Evolutionary conservation across 2,329 filamentous ascomycete genomes (phyloP).

Genomic region (Rhytidhysteron rufulum): DNA sequence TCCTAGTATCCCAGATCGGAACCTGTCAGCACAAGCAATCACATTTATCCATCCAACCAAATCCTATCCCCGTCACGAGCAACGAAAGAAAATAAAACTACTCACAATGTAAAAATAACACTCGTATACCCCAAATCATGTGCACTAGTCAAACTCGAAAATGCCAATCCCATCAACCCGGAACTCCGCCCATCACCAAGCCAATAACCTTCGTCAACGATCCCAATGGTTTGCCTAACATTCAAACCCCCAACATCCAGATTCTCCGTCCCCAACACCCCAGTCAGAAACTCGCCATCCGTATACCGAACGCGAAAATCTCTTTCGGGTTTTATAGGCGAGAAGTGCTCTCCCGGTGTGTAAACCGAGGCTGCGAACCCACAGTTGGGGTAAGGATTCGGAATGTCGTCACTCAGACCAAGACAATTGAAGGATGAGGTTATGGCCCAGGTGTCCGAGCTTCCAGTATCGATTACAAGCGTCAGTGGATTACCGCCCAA

Average conservation of each 20-base stretch:
- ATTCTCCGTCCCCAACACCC: conserved; percentile 17
- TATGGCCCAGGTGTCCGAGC: conserved; percentile 24
- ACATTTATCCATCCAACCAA: too few species aligned
- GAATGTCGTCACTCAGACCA: background rate
- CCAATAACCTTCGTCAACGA: conserved; percentile 25
- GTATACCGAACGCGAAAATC: conserved; percentile 19
- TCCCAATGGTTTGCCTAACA: conserved; percentile 21
- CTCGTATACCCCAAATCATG: conserved; percentile 16
- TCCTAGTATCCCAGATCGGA: conserved; percentile 6
- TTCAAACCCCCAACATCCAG: conserved; percentile 8
- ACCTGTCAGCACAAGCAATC: background rate
- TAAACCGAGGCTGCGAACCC: conserved; percentile 18
- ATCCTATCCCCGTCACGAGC: too few species aligned
- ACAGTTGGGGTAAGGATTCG: conserved; percentile 9
- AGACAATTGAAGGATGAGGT: conserved; percentile 15
- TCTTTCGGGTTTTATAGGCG: conserved; percentile 5
- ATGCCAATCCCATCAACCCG: conserved; percentile 26
- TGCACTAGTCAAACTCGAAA: conserved; percentile 7
- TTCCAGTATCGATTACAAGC: conserved; percentile 25
- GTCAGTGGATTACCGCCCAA: conserved; percentile 14
- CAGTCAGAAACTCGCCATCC: conserved; percentile 20
- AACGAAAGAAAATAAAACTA: background rate
- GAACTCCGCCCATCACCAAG: conserved; percentile 22
- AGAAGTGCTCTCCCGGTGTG: conserved; percentile 7
- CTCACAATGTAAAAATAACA: conserved; percentile 22